phyloP scores from a whole-genome alignment of 306 rosid species.

The Quercus parvula region DNA sequence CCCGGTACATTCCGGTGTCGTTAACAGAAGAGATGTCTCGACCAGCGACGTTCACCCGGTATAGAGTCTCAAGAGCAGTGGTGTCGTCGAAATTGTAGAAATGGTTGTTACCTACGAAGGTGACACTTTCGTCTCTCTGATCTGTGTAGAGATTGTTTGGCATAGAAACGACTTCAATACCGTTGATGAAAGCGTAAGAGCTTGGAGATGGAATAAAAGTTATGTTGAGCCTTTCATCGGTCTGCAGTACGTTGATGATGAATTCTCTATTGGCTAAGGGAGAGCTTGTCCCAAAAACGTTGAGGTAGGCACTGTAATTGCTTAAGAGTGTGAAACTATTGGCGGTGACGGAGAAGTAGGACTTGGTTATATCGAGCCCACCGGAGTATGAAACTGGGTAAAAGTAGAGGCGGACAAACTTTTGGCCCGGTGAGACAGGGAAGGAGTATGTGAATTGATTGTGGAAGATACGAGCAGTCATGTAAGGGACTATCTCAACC shows the following conservation, averaged over 20 bases:
- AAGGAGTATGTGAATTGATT: no score
- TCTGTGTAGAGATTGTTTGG: conserved; percentile 15
- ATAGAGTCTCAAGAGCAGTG: conserved; percentile 12
- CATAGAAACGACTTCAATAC: conserved; percentile 22
- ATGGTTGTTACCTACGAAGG: not conserved
- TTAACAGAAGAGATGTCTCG: rapidly evolving
- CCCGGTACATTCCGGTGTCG: conserved; percentile 16
- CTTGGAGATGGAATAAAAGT: conserved; percentile 13
- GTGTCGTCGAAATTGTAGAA: not conserved
- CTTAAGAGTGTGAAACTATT: conserved; percentile 4
- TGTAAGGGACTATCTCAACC: no score
- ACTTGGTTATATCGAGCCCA: not conserved
- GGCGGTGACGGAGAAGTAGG: conserved; percentile 11
- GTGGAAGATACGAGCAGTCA: no score
- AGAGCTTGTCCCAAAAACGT: not conserved
- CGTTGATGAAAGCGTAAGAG: conserved; percentile 18
- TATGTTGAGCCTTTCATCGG: not conserved
- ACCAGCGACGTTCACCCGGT: conserved; percentile 13
- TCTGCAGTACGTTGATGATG: not conserved
- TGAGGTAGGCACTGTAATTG: conserved; percentile 9
- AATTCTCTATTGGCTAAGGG: not conserved
- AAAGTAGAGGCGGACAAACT: conserved; percentile 14
- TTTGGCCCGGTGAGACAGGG: no score
- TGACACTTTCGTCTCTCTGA: not conserved
- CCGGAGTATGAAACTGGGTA: not conserved